These are phyloP conservation scores for Glycine tomentella DNA, from an alignment of 306 rosid species.

Conservation along the genomic window DNA sequence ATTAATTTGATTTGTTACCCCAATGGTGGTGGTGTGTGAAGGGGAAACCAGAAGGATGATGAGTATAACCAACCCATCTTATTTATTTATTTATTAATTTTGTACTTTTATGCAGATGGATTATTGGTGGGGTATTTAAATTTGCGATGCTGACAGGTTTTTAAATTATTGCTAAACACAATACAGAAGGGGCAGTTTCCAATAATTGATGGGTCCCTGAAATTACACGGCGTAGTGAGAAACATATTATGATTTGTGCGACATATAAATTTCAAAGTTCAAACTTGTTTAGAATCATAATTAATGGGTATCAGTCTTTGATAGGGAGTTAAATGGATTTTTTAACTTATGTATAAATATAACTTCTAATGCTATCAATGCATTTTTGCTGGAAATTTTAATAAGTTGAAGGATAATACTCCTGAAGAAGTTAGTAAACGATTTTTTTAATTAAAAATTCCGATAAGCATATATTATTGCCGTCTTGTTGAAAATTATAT, in stretches of 20 bases:
- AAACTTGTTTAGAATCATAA: background rate
- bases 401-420: too few species aligned
- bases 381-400: too few species aligned
- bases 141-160: constrained; percentile 41
- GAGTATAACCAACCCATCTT: constrained; percentile 12
- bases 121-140: constrained; percentile 43
- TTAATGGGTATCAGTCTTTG: background rate
- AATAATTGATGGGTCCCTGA: constrained; percentile 53
- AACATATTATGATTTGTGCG: constrained; percentile 17
- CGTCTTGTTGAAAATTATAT: too few species aligned
- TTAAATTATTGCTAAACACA: constrained; percentile 39
- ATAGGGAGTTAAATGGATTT: too few species aligned
- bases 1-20: background rate
- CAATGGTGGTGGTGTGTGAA: background rate
- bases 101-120: constrained; percentile 23
- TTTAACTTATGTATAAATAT: too few species aligned
- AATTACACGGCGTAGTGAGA: constrained; percentile 24
- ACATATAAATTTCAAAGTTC: background rate
- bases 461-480: too few species aligned
- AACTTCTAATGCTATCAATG: too few species aligned
- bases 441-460: too few species aligned
- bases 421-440: too few species aligned
- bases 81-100: constrained; percentile 2
- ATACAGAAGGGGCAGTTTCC: constrained; percentile 43
- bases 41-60: constrained; percentile 2